Percentiles rank a stretch among this genome's conserved stretches.
These are phyloP conservation scores for Castanopsis chinensis DNA, from an alignment of 306 rosid genomes.

Conservation along the genomic window DNA sequence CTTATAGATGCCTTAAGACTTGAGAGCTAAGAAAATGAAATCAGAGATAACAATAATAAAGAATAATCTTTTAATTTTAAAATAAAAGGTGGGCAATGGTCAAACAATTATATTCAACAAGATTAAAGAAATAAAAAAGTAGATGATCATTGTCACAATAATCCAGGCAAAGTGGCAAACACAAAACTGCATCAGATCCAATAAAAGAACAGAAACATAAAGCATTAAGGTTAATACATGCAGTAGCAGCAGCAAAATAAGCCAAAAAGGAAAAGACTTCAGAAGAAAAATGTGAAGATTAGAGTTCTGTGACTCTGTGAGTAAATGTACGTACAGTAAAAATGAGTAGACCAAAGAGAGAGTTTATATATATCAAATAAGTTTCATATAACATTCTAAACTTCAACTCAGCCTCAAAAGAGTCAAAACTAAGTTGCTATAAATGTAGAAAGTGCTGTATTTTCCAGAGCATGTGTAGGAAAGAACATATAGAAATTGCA, in stretches of 20 bases:
- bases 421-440: too few relatives aligned
- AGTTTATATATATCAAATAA: too few relatives aligned
- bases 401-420: too few relatives aligned
- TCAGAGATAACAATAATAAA: neutral
- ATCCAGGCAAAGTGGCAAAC: conserved; percentile 9
- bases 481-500: too few relatives aligned
- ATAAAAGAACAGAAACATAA: conserved; percentile 8
- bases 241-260: too few relatives aligned
- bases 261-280: neutral
- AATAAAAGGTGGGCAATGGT: conserved; percentile 12
- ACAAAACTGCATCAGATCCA: conserved; percentile 13
- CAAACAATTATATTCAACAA: conserved; percentile 2
- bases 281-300: too few relatives aligned
- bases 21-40: conserved; percentile 13
- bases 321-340: neutral
- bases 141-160: neutral
- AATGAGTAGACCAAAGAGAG: neutral
- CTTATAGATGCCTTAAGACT: neutral
- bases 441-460: too few relatives aligned
- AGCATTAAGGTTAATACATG: neutral
- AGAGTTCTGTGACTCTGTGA: neutral
- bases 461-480: too few relatives aligned
- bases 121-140: neutral
- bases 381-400: too few relatives aligned
- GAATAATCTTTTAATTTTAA: neutral